Conservation (phyloP, 768 basidiomycete genomes). For the Termitomyces sp. region DNA sequence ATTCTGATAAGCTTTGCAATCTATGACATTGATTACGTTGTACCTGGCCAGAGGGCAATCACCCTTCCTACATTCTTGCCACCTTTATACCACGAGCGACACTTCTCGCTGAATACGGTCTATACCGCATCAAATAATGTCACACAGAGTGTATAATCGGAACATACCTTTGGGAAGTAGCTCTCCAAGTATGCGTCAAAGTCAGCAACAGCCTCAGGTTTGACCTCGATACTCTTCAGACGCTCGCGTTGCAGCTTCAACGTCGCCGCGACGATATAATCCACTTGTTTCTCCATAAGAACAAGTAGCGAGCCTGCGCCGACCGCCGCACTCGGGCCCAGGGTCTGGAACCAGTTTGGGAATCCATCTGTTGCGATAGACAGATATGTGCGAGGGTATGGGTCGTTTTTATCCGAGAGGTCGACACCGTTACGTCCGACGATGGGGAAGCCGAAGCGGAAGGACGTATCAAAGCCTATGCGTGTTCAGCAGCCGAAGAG, state of each 20-base stretch:
- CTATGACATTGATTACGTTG: neutral
- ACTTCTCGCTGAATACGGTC: constrained; percentile 55
- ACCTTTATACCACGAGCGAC: constrained; percentile 60
- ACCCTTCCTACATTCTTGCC: constrained; percentile 55
- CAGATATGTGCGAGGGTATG: constrained; percentile 54
- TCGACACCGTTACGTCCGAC: constrained; percentile 47
- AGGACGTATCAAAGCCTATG: constrained; percentile 48
- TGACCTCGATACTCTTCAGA: constrained; percentile 55
- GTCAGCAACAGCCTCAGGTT: constrained; percentile 52
- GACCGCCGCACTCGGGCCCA: constrained; percentile 53
- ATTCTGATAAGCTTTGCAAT: neutral
- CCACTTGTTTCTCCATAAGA: constrained; percentile 49
- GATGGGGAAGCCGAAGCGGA: constrained; percentile 41
- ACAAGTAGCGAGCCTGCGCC: constrained; percentile 51
- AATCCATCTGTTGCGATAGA: constrained; percentile 55
- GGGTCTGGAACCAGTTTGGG: constrained; percentile 59
- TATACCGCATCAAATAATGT: constrained; percentile 14
- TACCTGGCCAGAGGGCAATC: constrained; percentile 56
- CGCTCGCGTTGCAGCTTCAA: constrained; percentile 59
- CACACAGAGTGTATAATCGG: neutral
- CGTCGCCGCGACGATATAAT: constrained; percentile 49
- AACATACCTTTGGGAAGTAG: constrained; percentile 39
- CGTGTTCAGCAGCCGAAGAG: neutral
- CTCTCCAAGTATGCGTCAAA: constrained; percentile 56
- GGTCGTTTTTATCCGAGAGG: constrained; percentile 47